phyloP scores from a whole-genome alignment of 2,329 filamentous ascomycete species.

The Trichoderma cornu-damae region DNA sequence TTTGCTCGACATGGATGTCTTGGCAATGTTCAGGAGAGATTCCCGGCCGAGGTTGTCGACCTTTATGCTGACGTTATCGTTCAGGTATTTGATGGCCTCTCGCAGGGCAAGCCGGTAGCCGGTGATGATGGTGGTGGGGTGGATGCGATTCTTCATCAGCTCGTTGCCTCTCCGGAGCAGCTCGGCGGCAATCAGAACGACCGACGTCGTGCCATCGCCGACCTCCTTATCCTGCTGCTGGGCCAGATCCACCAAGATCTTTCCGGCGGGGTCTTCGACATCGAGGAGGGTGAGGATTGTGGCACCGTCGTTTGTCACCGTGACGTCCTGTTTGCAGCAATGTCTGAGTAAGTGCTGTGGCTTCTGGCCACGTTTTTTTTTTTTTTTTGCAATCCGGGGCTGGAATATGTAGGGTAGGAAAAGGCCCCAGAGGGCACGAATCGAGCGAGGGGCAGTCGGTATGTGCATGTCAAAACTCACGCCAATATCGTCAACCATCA shows the following conservation, averaged over 20 bases:
- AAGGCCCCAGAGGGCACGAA: conserved; percentile 2
- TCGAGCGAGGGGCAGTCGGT: neutral
- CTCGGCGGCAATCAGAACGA: conserved; percentile 95
- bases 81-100: conserved; percentile 98
- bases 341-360: conserved; percentile 20
- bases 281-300: conserved; percentile 94
- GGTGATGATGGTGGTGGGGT: conserved; percentile 98
- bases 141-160: conserved; percentile 99
- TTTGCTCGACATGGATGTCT: conserved; percentile 99
- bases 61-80: conserved; percentile 94
- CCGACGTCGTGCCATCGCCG: conserved; percentile 95
- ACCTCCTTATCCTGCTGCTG: conserved; percentile 99
- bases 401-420: conserved; percentile 1
- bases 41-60: conserved; percentile 88
- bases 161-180: conserved; percentile 91
- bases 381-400: too few relatives aligned
- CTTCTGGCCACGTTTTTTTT: too few relatives aligned
- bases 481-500: conserved; percentile 99
- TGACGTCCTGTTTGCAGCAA: conserved; percentile 66
- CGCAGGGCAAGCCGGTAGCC: conserved; percentile 92
- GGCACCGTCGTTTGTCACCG: conserved; percentile 96
- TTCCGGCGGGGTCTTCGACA: conserved; percentile 95
- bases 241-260: conserved; percentile 94
- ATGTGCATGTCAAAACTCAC: conserved; percentile 53
- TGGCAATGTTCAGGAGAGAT: conserved; percentile 88